Conservation (phyloP, 2,329 filamentous ascomycete genomes). For the Pseudodiploospora longispora region DNA sequence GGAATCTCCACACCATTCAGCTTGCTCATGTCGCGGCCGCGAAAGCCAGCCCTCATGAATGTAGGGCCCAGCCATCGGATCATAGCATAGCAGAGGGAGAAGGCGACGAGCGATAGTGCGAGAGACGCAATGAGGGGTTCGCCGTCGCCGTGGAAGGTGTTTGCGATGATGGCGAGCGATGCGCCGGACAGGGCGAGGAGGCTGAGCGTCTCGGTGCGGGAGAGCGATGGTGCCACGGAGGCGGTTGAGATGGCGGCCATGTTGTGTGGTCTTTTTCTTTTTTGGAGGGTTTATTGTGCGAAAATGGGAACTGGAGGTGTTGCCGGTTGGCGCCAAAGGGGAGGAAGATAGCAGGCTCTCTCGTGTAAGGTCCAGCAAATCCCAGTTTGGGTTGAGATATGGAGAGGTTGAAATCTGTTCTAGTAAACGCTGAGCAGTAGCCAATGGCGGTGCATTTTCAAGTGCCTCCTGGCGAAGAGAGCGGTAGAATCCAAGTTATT, state of each 20-base stretch:
- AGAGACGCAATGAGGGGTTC: slow-evolving; percentile 84
- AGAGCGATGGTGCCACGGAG: slow-evolving; percentile 32
- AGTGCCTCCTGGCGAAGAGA: too few relatives aligned
- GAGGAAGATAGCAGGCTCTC: too few relatives aligned
- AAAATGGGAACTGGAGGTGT: too few relatives aligned
- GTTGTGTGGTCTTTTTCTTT: not conserved
- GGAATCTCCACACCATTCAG: slow-evolving; percentile 65
- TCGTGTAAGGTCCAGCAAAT: too few relatives aligned
- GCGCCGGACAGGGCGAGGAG: slow-evolving; percentile 58
- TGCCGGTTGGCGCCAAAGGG: too few relatives aligned
- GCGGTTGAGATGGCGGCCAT: slow-evolving; percentile 13
- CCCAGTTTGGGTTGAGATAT: too few relatives aligned
- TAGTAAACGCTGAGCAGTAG: too few relatives aligned
- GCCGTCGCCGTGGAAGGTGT: slow-evolving; percentile 77
- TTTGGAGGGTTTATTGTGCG: too few relatives aligned
- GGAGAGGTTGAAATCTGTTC: too few relatives aligned
- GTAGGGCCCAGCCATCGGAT: slow-evolving; percentile 89
- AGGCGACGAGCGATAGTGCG: slow-evolving; percentile 78
- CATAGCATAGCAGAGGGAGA: slow-evolving; percentile 72
- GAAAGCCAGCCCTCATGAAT: slow-evolving; percentile 82
- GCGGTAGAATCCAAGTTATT: too few relatives aligned
- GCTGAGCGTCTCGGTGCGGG: slow-evolving; percentile 42
- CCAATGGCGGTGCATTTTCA: too few relatives aligned
- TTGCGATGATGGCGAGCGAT: slow-evolving; percentile 65
- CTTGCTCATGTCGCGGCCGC: slow-evolving; percentile 81